Evolutionary conservation across 805 yeast species (phyloP).

Genomic region (Saturnispora diversa): DNA sequence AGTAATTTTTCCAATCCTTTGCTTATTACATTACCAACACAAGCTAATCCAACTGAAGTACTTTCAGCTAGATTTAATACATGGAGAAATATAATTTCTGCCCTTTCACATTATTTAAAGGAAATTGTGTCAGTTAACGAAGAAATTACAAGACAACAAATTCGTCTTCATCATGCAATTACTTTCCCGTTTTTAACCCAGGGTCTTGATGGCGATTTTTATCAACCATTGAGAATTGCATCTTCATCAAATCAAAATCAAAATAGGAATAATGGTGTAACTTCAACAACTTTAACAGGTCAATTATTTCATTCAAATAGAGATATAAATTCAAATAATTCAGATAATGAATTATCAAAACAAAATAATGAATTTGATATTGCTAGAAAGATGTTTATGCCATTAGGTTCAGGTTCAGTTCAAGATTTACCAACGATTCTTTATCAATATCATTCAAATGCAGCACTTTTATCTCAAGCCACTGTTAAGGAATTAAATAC

Average conservation of each 20-base stretch:
- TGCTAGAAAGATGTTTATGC: conserved; percentile 51
- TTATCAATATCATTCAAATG: conserved; percentile 43
- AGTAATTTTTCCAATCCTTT: conserved; percentile 41
- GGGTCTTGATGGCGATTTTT: conserved; percentile 33
- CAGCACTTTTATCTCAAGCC: conserved; percentile 50
- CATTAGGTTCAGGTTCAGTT: conserved; percentile 71
- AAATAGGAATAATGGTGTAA: conserved; percentile 5
- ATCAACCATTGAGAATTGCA: conserved; percentile 30
- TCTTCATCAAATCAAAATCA: conserved; percentile 9
- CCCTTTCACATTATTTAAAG: conserved; percentile 63
- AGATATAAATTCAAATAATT: conserved; percentile 8
- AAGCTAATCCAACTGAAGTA: conserved; percentile 77
- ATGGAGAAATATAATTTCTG: conserved; percentile 75
- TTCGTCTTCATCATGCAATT: conserved; percentile 73
- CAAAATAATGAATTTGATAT: conserved; percentile 30
- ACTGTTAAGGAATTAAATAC: conserved; percentile 53
- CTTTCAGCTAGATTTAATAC: conserved; percentile 76
- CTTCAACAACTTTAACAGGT: conserved; percentile 7
- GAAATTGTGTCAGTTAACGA: conserved; percentile 83
- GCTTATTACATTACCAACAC: conserved; percentile 43
- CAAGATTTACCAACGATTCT: conserved; percentile 74
- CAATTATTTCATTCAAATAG: conserved; percentile 13
- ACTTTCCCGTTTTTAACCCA: conserved; percentile 43
- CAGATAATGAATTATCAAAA: conserved; percentile 14
- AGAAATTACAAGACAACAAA: conserved; percentile 76